Conservation (phyloP, 805 yeast genomes). For the Candida manassasensis region DNA sequence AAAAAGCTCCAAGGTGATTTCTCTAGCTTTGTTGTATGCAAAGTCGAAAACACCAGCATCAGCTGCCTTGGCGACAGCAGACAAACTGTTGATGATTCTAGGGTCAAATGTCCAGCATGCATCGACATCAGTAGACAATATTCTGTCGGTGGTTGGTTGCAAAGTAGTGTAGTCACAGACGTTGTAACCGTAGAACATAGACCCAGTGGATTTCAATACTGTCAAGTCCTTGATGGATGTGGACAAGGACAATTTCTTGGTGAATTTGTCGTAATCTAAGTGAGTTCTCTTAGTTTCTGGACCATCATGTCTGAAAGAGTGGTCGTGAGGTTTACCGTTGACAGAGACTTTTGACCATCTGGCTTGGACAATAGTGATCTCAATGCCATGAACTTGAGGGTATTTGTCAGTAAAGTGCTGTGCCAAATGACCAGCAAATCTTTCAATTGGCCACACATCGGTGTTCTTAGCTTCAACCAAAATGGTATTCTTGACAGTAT, state of each 20-base stretch:
- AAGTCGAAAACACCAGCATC: constrained; percentile 60
- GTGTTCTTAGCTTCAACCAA: constrained; percentile 75
- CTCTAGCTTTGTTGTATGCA: constrained; percentile 58
- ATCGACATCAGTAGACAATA: constrained; percentile 81
- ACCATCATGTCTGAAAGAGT: constrained; percentile 82
- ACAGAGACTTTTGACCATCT: constrained; percentile 73
- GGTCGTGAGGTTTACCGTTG: constrained; percentile 71
- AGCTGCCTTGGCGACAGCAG: constrained; percentile 46
- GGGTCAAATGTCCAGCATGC: constrained; percentile 66
- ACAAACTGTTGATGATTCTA: constrained; percentile 46
- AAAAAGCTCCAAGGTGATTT: constrained; percentile 67
- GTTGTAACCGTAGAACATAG: constrained; percentile 87
- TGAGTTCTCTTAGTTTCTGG: constrained; percentile 68
- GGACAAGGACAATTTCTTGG: constrained; percentile 50
- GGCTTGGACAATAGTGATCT: constrained; percentile 62
- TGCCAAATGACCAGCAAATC: constrained; percentile 81
- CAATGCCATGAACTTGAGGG: constrained; percentile 68
- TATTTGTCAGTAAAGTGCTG: constrained; percentile 77
- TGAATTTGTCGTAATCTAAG: constrained; percentile 47
- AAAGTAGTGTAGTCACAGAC: constrained; percentile 86
- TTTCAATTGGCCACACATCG: constrained; percentile 87
- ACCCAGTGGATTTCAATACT: constrained; percentile 85
- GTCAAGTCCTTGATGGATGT: constrained; percentile 76
- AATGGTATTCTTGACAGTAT: constrained; percentile 87
- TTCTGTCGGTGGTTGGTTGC: constrained; percentile 76